Base-by-base conservation (phyloP, 495 filamentous ascomycete species). In the Aspergillus haitiensis region DNA sequence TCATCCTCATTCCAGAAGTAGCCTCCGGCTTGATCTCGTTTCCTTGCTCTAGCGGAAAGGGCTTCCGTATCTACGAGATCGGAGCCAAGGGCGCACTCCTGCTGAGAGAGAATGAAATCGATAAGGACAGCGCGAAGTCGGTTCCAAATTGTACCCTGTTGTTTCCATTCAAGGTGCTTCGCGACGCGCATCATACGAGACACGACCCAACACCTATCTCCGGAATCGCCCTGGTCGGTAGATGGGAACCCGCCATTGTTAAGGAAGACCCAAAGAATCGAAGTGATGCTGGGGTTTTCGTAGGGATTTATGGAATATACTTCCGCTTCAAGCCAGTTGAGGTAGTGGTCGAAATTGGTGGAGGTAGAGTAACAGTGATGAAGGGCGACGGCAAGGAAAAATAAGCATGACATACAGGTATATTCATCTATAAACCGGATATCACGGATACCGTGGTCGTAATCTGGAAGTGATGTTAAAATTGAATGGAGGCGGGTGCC, bases 351-450 rank as follows among this genome's bases (percentile, higher is more conserved):
- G 33, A 70, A 66, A 42, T 56, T 61, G 35, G 60, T 42, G 7
- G 63, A 63, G 12, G 59, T 66, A 2, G 52, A 16, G 47, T 68
- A 70, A 33, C 68, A 65, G 49, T 70, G 61, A 27, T 70, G 61
- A 3, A 70, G 52, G 33, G 61, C 63, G 35, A 70, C 46, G 51
- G 62, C 58, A 49, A 70, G 59, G 58, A 68, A 70, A 18, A 70
- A 64, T 51, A 70, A 60, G 15, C 68, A 70, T n/a, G 65, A 45
- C 59, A 70, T 66, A 57, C 66, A 62, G 7, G 68, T 64, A 35
- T 66, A 70, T 61, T 70, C 68, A 45, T 70, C 68, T 48, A 70
- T 70, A 40, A 70, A 70, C 6, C 68, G 68, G 32, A 70, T 59
- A 50, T 68, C 68, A 12, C 64, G 63, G 55, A 70, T 68, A 3